Base-by-base conservation (phyloP, 2,329 filamentous ascomycete species). In the Claviceps maximensis region DNA sequence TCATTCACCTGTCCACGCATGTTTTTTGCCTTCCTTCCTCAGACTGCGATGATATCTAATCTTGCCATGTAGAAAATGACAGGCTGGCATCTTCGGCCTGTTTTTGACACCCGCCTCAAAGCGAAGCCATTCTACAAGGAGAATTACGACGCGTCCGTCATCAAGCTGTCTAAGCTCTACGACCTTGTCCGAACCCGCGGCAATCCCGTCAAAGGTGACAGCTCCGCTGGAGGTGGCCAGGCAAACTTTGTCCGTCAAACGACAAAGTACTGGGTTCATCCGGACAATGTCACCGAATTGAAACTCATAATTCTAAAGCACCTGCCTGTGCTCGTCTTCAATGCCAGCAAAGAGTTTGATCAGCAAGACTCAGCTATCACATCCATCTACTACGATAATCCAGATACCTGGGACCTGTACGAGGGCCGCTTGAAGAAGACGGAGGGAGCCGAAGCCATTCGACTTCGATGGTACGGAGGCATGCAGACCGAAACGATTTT, bases 181-280 rank as follows among this genome's bases (percentile, higher is more conserved):
- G 91, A 98, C 67, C 77, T 94, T 44, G 93, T 97, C 17, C 83
- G 93, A 53, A 98, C 91, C 2, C 81, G 91, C 60, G 93, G 93
- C 54, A 91, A 94, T 65, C 93, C 93, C 0, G 83, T 89, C 63
- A 90, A 89, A 71, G 93, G 93, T 54, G 93, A 98, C 68, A 88
- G 89, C 60, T 76, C 90, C 8, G 93, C 93, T 17, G 93, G 93
- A 61, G 93, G 91, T 53, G 82, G 79, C 58, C 93, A 98, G 70
- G 91, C 90, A 65, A 97, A 86, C 74, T 98, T 98, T 65, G 83
- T 98, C 57, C 87, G 93, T 55, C 88, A 97, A 66, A 98, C 93
- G 0, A 98, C 93, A 33, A 98, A 98, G 70, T 98, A 98, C 74
- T 98, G 93, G 93, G 93, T 98, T 47, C 93, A 98, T 65, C 88